Evolutionary conservation across 495 filamentous ascomycete species (phyloP), one percentile per base, ranked within the genome.

Genomic region (Trichoderma virens): DNA sequence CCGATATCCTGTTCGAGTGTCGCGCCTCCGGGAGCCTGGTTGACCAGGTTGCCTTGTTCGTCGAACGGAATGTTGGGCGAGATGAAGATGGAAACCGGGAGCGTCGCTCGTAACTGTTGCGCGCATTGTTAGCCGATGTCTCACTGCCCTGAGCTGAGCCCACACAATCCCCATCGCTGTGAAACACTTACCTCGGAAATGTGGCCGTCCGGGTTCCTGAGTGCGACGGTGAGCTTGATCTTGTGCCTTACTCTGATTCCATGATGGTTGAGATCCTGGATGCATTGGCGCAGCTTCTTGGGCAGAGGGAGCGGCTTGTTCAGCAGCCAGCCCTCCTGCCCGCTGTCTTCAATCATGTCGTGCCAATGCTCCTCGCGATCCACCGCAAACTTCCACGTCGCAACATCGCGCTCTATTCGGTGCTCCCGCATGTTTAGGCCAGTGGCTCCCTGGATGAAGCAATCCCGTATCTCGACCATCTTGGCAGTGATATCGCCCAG

Each of bases 121-220:
- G 5, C 25, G 60, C 65, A 65, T 70, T n/a, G 32, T 35, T 65
- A 70, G 65, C 28, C 51, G 61, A 31, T 20, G 30, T 35, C 23
- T 45, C 35, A 23, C 38, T 5, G 32, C 4, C 43, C 3, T 60
- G 27, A 14, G 2, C 2, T 28, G 25, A 56, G 6, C 27, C 51
- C 11, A 30, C 23, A 7, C 32, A 7, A 6, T 18, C n/a, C 66
- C 38, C 9, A 65, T 45, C 43, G 13, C 18, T n/a, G 23, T 34
- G 16, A 59, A 20, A 47, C 64, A 41, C 81, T 67, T 77, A 90
- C 87, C 80, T 97, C 92, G 60, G 92, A 96, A 51, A 91, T 80
- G 72, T 97, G 94, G 0, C 90, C 92, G 75, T 98, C 94, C 0
- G 94, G 93, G 68, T 98, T 97, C 67, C 91, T 87, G 34, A 98